These are phyloP conservation scores for Scytalidium sp. DNA, from an alignment of 2,329 filamentous ascomycete species.

Conservation along the genomic window DNA sequence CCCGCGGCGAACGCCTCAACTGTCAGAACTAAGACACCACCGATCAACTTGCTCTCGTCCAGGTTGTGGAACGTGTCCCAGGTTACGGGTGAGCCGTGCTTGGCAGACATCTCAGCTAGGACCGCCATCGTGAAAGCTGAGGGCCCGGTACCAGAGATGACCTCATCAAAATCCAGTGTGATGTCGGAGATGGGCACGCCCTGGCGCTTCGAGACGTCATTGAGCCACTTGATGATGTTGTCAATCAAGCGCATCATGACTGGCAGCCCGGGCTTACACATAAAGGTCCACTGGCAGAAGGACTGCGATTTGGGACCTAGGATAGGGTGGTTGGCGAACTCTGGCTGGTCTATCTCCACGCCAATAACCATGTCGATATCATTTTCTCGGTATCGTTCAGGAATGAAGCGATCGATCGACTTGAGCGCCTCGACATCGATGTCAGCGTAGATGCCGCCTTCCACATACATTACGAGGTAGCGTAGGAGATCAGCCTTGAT, in stretches of 20 bases:
- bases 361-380: conserved; percentile 71
- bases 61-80: conserved; percentile 67
- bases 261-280: conserved; percentile 63
- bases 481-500: conserved; percentile 65
- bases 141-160: conserved; percentile 70
- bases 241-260: conserved; percentile 68
- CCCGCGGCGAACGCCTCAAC: conserved; percentile 72
- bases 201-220: conserved; percentile 56
- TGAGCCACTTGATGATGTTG: conserved; percentile 65
- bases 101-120: conserved; percentile 58
- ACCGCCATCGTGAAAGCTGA: conserved; percentile 67
- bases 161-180: conserved; percentile 68
- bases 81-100: conserved; percentile 42
- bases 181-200: conserved; percentile 56
- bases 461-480: conserved; percentile 64
- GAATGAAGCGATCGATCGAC: conserved; percentile 56
- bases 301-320: conserved; percentile 66
- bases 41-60: conserved; percentile 62
- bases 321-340: conserved; percentile 60
- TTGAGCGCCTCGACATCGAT: conserved; percentile 56
- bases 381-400: conserved; percentile 57
- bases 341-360: conserved; percentile 68
- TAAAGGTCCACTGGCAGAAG: conserved; percentile 76
- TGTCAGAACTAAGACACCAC: conserved; percentile 62
- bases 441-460: conserved; percentile 51